phyloP scores from a whole-genome alignment of 495 filamentous ascomycete species.

The Hypoxylon cercidicola region DNA sequence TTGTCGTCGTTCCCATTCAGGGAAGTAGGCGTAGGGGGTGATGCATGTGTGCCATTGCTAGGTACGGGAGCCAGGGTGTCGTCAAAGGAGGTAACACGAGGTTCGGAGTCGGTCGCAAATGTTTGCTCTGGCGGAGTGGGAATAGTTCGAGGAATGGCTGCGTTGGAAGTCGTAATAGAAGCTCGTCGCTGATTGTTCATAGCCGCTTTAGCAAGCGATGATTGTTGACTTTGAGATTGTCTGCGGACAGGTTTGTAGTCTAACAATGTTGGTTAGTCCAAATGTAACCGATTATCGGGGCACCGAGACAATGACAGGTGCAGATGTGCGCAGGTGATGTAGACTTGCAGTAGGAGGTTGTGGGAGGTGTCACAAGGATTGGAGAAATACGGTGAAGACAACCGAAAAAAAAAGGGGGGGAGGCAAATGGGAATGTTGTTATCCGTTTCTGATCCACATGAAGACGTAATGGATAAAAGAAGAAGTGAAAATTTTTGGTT shows the following conservation, averaged over 20 bases:
- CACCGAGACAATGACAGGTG: conserved; percentile 14
- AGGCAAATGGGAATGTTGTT: too few species aligned
- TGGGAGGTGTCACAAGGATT: neutral
- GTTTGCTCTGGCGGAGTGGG: conserved; percentile 28
- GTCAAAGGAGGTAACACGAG: conserved; percentile 31
- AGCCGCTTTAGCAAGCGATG: conserved; percentile 60
- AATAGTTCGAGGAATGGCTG: conserved; percentile 42
- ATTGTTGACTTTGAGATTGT: conserved; percentile 54
- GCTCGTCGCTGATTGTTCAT: conserved; percentile 58
- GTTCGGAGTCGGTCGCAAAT: conserved; percentile 32
- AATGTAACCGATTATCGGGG: conserved; percentile 37
- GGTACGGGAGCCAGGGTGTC: conserved; percentile 23
- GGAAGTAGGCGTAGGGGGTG: conserved; percentile 42
- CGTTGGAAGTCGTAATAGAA: conserved; percentile 49
- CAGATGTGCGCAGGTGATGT: conserved; percentile 23
- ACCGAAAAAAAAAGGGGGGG: too few species aligned
- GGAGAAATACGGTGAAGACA: too few species aligned
- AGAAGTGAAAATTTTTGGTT: neutral
- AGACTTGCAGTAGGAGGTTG: conserved; percentile 7
- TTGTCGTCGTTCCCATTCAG: conserved; percentile 40
- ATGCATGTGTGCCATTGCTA: conserved; percentile 31
- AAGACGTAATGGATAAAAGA: neutral
- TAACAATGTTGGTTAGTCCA: conserved; percentile 29
- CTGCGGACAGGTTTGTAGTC: conserved; percentile 44
- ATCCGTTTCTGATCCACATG: neutral